Evolutionary conservation across 1,139 yeast species (phyloP).

Genomic region (Kodamaea arcana): DNA sequence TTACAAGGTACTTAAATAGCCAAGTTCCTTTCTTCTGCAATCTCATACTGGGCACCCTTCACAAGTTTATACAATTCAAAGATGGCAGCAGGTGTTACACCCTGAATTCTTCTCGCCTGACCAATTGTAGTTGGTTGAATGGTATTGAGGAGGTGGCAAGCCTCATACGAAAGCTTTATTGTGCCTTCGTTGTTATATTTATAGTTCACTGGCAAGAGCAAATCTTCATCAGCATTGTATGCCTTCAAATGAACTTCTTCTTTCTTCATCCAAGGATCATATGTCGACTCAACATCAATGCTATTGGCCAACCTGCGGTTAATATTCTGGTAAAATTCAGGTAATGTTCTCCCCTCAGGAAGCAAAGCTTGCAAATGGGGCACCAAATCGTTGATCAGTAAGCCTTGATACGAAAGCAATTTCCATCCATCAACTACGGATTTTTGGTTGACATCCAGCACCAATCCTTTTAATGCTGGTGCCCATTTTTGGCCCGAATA

Average conservation of each 20-base stretch:
- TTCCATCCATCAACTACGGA: constrained; percentile 44
- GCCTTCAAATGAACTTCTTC: constrained; percentile 72
- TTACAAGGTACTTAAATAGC: constrained; percentile 12
- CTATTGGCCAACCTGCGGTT: constrained; percentile 55
- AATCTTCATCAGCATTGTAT: constrained; percentile 75
- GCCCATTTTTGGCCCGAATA: constrained; percentile 65
- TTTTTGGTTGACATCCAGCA: constrained; percentile 31
- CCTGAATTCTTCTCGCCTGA: constrained; percentile 91
- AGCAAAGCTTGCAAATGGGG: constrained; percentile 27
- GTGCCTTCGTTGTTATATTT: constrained; percentile 54
- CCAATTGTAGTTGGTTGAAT: constrained; percentile 88
- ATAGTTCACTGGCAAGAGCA: constrained; percentile 61
- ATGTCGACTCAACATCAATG: constrained; percentile 74
- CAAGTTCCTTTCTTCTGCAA: constrained; percentile 9
- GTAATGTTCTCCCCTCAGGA: constrained; percentile 12
- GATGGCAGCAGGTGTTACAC: constrained; percentile 84
- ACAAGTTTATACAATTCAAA: constrained; percentile 59
- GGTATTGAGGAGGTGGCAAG: constrained; percentile 61
- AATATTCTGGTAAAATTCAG: constrained; percentile 22
- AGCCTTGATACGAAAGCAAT: constrained; percentile 37
- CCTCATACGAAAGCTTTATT: constrained; percentile 66
- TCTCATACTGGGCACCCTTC: constrained; percentile 24
- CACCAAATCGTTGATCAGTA: constrained; percentile 25
- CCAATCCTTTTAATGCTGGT: constrained; percentile 45
- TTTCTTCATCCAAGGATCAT: constrained; percentile 73